Evolutionary conservation across 192 early-diverging fungal genomes (phyloP).

Genomic region (Backusella tarrabulga): DNA sequence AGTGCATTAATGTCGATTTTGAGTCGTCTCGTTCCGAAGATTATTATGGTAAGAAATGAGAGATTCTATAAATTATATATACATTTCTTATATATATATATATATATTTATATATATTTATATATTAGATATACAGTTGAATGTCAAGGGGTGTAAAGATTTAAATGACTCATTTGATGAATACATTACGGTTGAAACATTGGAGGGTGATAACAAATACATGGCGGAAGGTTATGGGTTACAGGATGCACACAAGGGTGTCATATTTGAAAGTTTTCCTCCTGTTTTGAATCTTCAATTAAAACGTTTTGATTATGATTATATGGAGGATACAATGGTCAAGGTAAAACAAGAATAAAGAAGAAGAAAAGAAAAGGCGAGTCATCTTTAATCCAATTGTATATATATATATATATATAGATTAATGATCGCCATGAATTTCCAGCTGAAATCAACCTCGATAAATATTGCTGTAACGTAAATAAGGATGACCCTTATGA

Average conservation of each 20-base stretch:
- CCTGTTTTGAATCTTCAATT: slow-evolving; percentile 95
- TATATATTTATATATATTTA: not conserved
- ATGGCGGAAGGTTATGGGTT: slow-evolving; percentile 89
- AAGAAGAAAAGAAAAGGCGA: not conserved
- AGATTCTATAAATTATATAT: not conserved
- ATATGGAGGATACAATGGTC: slow-evolving; percentile 84
- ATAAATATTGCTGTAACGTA: slow-evolving; percentile 74
- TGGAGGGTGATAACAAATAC: slow-evolving; percentile 98
- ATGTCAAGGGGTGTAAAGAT: slow-evolving; percentile 92
- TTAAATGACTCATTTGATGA: slow-evolving; percentile 88
- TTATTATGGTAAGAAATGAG: slow-evolving; percentile 71
- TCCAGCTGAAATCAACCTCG: slow-evolving; percentile 81
- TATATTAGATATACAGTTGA: slow-evolving; percentile 85
- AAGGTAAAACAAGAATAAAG: slow-evolving; percentile 53
- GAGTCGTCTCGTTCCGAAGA: slow-evolving; percentile 94
- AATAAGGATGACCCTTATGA: slow-evolving; percentile 57
- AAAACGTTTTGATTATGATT: slow-evolving; percentile 98
- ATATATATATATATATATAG: slow-evolving; percentile 20
- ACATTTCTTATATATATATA: not conserved
- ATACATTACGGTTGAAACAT: slow-evolving; percentile 86
- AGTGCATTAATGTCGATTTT: slow-evolving; percentile 92
- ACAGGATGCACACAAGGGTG: slow-evolving; percentile 95
- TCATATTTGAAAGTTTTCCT: slow-evolving; percentile 90
- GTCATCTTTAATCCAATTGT: not conserved
- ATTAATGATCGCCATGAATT: slow-evolving; percentile 98